Evolutionary conservation across 306 rosid genomes (phyloP), one percentile per base, ranked within the genome.

Genomic region (Vachellia pachyceras): DNA sequence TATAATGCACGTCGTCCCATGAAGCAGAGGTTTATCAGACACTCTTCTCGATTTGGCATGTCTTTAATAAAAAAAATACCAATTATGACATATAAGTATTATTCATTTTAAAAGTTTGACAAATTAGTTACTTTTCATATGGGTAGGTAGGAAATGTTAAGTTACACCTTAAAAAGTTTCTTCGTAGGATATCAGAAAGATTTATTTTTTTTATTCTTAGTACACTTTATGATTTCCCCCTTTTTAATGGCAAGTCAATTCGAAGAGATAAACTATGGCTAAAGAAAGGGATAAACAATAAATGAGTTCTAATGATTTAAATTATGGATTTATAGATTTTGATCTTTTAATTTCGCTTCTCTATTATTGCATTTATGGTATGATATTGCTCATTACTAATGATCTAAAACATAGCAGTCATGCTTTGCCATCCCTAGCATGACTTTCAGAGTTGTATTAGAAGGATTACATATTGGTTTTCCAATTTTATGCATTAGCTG

Each of bases 1-100:
- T 94, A 94, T 86, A 94, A 94, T 89, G 98, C 98, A 52, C 97
- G 92, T 29, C 92, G 96, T 61, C 97, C 97, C 60, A 94, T 94
- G 98, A 94, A 94, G 91, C 98, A 92, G 79, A 94, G 98, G 98
- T 94, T 72, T 69, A 77, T 71, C 20, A 44, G 20, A 77, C 60
- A 52, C 78, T 40, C 49, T 70, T 3, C 22, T 75, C 72, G 22
- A 35, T 73, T 67, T 69, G 44, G 66, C 76, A 25, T 65, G 64
- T 55, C 72, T 49, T 66, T 73, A 44, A 65, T 46, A 42, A 72
- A 44, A 22, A 70, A 44, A 70, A 70, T 23, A 18, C 22, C 8
- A 6, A 18, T 6, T 36, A 12, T 82, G 55, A 7, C 35, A 54
- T 54, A 50, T 18, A 22, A 22, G 64, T 20, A 57, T 9, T 20